Evolutionary conservation across 73 alveolate genomes (phyloP).

Genomic region (Paramecium tetraurelia): DNA sequence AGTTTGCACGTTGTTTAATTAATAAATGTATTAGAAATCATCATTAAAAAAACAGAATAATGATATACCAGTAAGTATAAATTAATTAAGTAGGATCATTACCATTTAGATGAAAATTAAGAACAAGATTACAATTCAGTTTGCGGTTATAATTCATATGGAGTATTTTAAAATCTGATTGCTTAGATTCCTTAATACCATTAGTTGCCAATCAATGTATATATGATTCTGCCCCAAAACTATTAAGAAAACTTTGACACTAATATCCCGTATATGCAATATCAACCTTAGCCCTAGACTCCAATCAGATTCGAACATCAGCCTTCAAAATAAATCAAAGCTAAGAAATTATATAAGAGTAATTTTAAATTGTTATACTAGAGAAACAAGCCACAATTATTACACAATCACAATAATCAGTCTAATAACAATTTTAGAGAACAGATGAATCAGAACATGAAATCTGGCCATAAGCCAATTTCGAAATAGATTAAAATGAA

Average conservation of each 20-base stretch:
- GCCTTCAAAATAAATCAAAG: neutral
- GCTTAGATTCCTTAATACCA: neutral
- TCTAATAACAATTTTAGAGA: neutral
- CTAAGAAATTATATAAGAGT: neutral
- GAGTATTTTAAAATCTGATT: neutral
- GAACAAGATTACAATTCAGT: neutral
- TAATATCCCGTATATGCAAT: neutral
- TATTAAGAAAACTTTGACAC: neutral
- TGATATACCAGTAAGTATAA: neutral
- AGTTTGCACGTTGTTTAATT: slow-evolving; percentile 14
- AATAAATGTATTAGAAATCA: slow-evolving; percentile 5
- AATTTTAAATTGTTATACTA: neutral
- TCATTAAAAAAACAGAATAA: slow-evolving; percentile 14
- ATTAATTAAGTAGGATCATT: neutral
- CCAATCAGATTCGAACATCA: neutral
- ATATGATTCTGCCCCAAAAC: neutral
- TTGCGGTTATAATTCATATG: neutral
- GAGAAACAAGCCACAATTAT: neutral
- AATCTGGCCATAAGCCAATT: neutral
- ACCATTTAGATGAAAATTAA: slow-evolving; percentile 27
- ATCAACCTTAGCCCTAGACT: neutral
- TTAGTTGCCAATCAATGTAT: neutral
- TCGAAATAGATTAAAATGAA: neutral
- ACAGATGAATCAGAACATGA: neutral
- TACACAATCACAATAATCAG: neutral